Evolutionary conservation across 2,329 filamentous ascomycete genomes (phyloP).

Genomic region (Arthrocladium fulminans): DNA sequence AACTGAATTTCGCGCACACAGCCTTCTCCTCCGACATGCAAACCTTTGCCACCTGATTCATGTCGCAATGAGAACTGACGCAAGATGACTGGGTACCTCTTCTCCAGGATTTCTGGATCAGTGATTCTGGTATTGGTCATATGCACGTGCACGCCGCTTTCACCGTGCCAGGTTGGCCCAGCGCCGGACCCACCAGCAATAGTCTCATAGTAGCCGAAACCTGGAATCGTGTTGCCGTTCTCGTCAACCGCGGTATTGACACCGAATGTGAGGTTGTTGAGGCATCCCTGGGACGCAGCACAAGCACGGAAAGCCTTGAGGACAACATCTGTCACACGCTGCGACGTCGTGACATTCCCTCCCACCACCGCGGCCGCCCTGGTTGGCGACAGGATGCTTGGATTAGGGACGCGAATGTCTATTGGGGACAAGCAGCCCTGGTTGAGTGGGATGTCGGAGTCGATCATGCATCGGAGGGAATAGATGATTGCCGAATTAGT

Average conservation of each 20-base stretch:
- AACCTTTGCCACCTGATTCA: conserved; percentile 57
- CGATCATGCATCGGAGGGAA: conserved; percentile 70
- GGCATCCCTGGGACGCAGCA: conserved; percentile 69
- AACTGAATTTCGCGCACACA: conserved; percentile 79
- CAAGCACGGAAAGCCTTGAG: conserved; percentile 71
- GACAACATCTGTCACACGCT: conserved; percentile 75
- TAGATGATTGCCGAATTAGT: conserved; percentile 82
- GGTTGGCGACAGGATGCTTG: conserved; percentile 64
- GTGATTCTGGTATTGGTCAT: conserved; percentile 88
- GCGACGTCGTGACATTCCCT: conserved; percentile 69
- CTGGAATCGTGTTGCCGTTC: conserved; percentile 34
- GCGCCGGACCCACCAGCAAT: conserved; percentile 74
- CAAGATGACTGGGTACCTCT: conserved; percentile 67
- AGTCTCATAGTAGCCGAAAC: conserved; percentile 83
- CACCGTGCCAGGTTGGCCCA: conserved; percentile 65
- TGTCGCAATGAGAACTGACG: conserved; percentile 60
- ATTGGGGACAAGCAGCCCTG: conserved; percentile 75
- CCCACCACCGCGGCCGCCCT: conserved; percentile 72
- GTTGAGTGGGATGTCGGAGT: conserved; percentile 74
- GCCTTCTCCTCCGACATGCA: conserved; percentile 64
- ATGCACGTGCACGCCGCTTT: conserved; percentile 68
- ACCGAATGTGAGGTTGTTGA: conserved; percentile 78
- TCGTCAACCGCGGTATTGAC: conserved; percentile 58
- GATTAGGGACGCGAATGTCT: conserved; percentile 61
- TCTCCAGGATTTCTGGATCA: conserved; percentile 72